Evolutionary conservation across 2,329 filamentous ascomycete genomes (phyloP).

Genomic region (Aspergillus transmontanensis): DNA sequence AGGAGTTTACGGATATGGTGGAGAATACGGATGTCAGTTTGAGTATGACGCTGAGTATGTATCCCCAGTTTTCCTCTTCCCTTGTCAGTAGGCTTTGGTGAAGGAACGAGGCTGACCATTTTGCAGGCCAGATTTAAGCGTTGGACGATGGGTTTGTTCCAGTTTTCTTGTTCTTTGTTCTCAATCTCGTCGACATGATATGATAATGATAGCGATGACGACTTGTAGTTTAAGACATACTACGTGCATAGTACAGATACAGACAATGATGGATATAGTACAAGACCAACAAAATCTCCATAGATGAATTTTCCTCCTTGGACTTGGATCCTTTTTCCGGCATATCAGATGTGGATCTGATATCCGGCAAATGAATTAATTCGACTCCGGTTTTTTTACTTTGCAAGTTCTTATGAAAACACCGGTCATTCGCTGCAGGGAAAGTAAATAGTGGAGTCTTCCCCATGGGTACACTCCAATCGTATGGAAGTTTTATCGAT

Average conservation of each 20-base stretch:
- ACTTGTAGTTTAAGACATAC: constrained; percentile 15
- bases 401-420: background rate
- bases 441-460: background rate
- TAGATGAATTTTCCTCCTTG: background rate
- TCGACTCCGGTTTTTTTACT: background rate
- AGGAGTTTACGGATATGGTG: constrained; percentile 99
- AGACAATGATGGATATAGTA: background rate
- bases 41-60: constrained; percentile 68
- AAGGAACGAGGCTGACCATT: constrained; percentile 10
- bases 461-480: background rate
- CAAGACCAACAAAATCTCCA: background rate
- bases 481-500: background rate
- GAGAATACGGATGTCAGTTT: constrained; percentile 80
- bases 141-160: background rate
- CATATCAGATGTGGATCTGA: background rate
- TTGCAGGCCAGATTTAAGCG: constrained; percentile 23
- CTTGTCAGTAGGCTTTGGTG: background rate
- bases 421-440: background rate
- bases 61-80: constrained; percentile 2
- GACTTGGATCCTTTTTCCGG: background rate
- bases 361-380: background rate
- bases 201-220: constrained; percentile 20
- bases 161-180: constrained; percentile 1
- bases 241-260: background rate
- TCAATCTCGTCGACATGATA: constrained; percentile 6